Evolutionary conservation across 352 stramenopile species (phyloP).

Genomic region (Ophiocytium majus): DNA sequence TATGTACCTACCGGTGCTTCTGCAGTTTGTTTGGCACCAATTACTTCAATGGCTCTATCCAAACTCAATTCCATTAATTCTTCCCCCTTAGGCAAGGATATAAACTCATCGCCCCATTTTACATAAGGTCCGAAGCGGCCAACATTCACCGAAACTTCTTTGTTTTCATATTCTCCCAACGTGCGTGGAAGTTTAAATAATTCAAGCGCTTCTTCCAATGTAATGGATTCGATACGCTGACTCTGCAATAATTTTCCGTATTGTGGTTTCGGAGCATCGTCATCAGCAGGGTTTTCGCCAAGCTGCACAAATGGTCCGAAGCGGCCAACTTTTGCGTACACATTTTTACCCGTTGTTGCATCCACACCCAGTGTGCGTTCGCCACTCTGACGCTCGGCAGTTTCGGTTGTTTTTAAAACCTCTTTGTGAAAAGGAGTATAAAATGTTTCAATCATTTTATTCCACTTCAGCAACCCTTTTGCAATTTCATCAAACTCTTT

Average conservation of each 20-base stretch:
- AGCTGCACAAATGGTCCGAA: background rate
- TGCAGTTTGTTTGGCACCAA: background rate
- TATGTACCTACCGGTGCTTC: too few relatives aligned
- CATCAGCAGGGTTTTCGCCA: background rate
- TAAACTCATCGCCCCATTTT: background rate
- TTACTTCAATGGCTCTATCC: background rate
- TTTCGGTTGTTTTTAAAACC: background rate
- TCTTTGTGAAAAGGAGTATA: background rate
- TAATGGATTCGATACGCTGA: constrained; percentile 7
- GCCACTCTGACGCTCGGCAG: background rate
- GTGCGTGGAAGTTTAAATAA: background rate
- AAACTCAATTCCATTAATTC: background rate
- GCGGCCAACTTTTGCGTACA: background rate
- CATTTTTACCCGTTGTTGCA: background rate
- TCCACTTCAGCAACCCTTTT: too few relatives aligned
- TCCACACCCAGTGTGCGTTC: background rate
- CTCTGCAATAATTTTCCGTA: background rate
- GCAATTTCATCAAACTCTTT: too few relatives aligned
- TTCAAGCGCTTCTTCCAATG: constrained; percentile 1
- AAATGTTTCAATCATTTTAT: constrained; percentile 9
- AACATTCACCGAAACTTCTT: background rate
- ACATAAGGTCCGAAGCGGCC: background rate
- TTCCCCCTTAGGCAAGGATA: background rate
- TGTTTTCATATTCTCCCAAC: background rate
- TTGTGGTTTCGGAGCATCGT: background rate